A percentile compares a stretch with the other conserved stretches of the same genome.
Conservation (phyloP, 2,329 filamentous ascomycete species). For the Alternaria sp. region DNA sequence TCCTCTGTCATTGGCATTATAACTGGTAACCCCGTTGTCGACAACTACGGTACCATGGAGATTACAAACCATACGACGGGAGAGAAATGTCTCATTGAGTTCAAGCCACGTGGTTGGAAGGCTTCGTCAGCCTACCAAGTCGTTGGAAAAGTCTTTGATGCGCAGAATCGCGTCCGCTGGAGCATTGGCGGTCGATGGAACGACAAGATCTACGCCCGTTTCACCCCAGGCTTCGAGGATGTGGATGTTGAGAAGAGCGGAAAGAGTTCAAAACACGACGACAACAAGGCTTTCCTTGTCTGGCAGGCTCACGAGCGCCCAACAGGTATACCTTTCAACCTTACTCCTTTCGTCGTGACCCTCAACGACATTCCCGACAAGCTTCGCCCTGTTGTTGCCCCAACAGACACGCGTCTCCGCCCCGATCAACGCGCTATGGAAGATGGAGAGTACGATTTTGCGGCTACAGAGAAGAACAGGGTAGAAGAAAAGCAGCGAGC, state of each 20-base stretch:
- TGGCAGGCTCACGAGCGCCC: conserved; percentile 90
- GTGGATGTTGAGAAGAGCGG: conserved; percentile 62
- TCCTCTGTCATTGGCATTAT: conserved; percentile 98
- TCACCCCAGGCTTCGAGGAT: conserved; percentile 89
- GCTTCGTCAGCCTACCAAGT: conserved; percentile 90
- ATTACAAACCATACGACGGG: conserved; percentile 97
- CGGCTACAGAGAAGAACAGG: conserved; percentile 91
- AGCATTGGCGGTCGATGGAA: conserved; percentile 96
- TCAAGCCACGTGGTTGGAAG: conserved; percentile 96
- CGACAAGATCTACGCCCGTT: conserved; percentile 91
- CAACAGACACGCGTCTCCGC: conserved; percentile 90
- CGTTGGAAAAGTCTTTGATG: conserved; percentile 82
- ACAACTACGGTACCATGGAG: conserved; percentile 97
- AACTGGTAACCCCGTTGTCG: conserved; percentile 93
- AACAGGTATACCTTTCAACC: conserved; percentile 89
- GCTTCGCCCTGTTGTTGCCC: conserved; percentile 79
- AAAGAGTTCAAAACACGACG: conserved; percentile 61
- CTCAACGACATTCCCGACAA: conserved; percentile 91
- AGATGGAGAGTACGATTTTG: conserved; percentile 94
- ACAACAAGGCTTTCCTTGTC: conserved; percentile 82
- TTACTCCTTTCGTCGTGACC: conserved; percentile 94
- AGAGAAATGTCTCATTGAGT: conserved; percentile 87
- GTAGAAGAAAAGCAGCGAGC: conserved; percentile 91
- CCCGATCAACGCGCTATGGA: conserved; percentile 99
- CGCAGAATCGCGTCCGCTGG: conserved; percentile 81